Evolutionary conservation across 257 asterid species (phyloP), one percentile per base, ranked within the genome.

Genomic region (Cordia subcordata): DNA sequence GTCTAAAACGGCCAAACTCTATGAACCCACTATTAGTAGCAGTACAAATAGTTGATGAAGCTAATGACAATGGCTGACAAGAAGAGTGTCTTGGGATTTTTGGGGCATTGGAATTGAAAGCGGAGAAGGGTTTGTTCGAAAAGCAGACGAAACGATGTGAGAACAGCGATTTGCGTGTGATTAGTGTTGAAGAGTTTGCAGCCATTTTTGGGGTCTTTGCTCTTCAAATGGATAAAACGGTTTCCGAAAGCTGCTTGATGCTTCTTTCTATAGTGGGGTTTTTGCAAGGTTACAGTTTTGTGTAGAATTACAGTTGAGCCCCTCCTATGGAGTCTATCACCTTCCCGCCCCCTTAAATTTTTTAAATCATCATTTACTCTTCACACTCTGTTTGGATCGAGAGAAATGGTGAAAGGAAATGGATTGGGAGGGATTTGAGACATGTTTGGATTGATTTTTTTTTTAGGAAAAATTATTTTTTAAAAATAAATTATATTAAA

Each of bases 11-110:
- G 33, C 63, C 64, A 51, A 63, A 67, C 10, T 45, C 63, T 55
- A 52, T 71, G 38, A 72, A 71, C 62, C 77, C 78, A 67, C 51
- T 17, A 55, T 46, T 52, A 6, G 68, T 60, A 56, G 85, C 63
- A 63, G 60, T 46, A 42, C 3, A 42, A 42, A 42, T 10, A 42
- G 47, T 10, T 10, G 17, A 11, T 0, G 57, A 23, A 53, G 27
- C 33, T 13, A 1, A 3, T 1, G 15, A 11, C 8, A 53, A 53
- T 20, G 57, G 17, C 0, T 12, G 27, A 38, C 57, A 3, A n/a
- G 2, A 53, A 53, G 17, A 11, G 57, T 8, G 20, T 53, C 3
- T 53, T 20, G 57, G 8, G 8, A 42, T 8, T 42, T 14, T 42
- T 42, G 57, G 38, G 15, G 57, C 14, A 1, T 14, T 1, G 15